Base-by-base conservation (phyloP, 2,329 filamentous ascomycete genomes). In the Aureobasidium musti region DNA sequence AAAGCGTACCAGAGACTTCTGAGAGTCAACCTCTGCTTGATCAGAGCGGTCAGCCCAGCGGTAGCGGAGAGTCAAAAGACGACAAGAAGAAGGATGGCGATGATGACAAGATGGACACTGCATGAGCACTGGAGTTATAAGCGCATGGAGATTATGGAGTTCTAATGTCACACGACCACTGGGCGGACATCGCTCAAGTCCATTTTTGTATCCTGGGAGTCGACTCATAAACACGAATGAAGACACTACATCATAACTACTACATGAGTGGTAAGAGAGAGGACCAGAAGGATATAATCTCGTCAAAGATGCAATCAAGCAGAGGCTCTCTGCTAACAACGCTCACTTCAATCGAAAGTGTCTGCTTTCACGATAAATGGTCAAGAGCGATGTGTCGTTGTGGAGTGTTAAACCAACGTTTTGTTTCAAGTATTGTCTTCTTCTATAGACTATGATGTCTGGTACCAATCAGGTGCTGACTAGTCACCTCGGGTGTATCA, bases 31-130 rank as follows among this genome's bases (percentile, higher is more conserved):
- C 88, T 54, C 78, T 91, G 69, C 78, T 91, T 73, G 83, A 86
- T 71, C 83, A 87, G 71, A 82, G 86, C 68, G 88, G 87, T 33
- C 86, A 89, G 77, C 82, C 87, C 21, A 89, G 88, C 73, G 86
- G 86, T 63, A 86, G 83, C 56, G 78, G 79, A 69, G 80, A 82
- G 71, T 74, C 82, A 75, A 83, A 83, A 72, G 80, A 82, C 68
- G 80, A 83, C 72, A 79, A 81, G 69, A 75, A 80, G 67, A 82
- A 83, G 71, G 80, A 83, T 69, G 84, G 85, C 65, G 64, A 66
- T 52, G 82, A 82, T 54, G 91, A 95, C 78, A 93, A 90, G 86
- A 97, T 97, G 92, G 92, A 97, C 78, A 96, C 89, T 69, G 92
- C 91, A 79, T 93, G 60, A 68, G 14, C 61, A 59, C 11, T 33